Evolutionary conservation across 1,139 yeast genomes (phyloP).

Genomic region (Debaryomyces robertsiae): DNA sequence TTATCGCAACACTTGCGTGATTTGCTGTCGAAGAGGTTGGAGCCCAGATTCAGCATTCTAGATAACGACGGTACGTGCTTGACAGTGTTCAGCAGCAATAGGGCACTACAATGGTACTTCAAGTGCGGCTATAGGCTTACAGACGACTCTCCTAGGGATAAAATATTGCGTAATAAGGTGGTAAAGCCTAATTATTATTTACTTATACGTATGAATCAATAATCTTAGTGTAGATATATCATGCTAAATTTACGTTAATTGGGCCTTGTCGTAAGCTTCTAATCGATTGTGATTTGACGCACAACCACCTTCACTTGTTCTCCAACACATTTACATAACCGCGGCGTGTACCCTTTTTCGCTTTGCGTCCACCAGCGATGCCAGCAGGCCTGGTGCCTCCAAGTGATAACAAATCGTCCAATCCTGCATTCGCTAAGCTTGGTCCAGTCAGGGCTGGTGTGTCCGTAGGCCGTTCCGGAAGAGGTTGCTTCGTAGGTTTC

Average conservation of each 20-base stretch:
- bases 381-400: conserved; percentile 36
- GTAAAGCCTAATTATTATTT: conserved; percentile 47
- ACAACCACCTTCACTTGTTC: conserved; percentile 11
- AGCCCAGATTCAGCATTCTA: conserved; percentile 11
- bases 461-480: conserved; percentile 12
- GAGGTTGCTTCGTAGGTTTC: conserved; percentile 7
- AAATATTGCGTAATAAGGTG: conserved; percentile 33
- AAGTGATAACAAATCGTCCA: conserved; percentile 69
- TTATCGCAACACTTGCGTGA: conserved; percentile 22
- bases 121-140: conserved; percentile 40
- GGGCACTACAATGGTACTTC: conserved; percentile 48
- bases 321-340: conserved; percentile 81
- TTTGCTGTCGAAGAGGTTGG: not conserved
- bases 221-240: not conserved
- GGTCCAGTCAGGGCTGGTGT: conserved; percentile 17
- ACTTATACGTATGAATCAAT: conserved; percentile 9
- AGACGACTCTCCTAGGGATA: conserved; percentile 48
- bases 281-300: not conserved
- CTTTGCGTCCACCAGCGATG: conserved; percentile 45
- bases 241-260: not conserved
- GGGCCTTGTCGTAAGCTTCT: not conserved
- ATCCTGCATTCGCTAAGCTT: conserved; percentile 50
- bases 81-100: conserved; percentile 56
- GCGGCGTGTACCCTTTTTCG: conserved; percentile 68
- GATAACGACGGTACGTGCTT: conserved; percentile 37